Base-by-base conservation (phyloP, 2,329 filamentous ascomycete genomes). In the Simplicillium sp. region DNA sequence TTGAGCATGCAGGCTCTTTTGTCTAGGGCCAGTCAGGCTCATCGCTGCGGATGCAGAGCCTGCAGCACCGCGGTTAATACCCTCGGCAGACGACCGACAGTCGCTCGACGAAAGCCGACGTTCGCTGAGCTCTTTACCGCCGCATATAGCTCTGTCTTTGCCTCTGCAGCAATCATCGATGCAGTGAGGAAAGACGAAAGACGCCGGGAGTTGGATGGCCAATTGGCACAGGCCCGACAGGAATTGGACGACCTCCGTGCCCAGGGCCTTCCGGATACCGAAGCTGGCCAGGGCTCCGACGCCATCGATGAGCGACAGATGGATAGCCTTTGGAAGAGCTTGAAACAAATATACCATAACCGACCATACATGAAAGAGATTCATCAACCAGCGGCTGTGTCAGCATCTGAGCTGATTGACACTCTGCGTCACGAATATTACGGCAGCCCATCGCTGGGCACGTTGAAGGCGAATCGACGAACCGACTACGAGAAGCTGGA, bases 111-210 rank as follows among this genome's bases (percentile, higher is more conserved):
- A 40, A 71, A 70, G 48, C 58, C 70, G 34, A 67, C 66, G 33
- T 58, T 68, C 52, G 61, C 70, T 59, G 65, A 79, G 60, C 47
- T 80, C 44, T 69, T 82, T 54, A 84, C 81, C 17, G 75, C 82
- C 32, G 75, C 73, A 55, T 86, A 85, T 53, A 81, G 81, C 18
- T 75, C 78, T 29, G 72, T 82, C 40, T 74, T 84, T 51, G 80
- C 77, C 5, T 75, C 77, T 2, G 81, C 80, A 2, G 71, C 80
- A 11, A 64, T 82, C 3, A 63, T 75, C 25, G 83, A 87, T 55
- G 73, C 75, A 6, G 64, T 67, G 20, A 56, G 62, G 25, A 85
- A 86, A 54, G 67, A 75, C 40, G 64, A 66, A 33, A 67, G 76
- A 46, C 68, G 73, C 36, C 67, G 66, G 46, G 71, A 80, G 47